Conservation (phyloP, 1,139 yeast genomes). For the Blastobotrys raffinosifermentans region DNA sequence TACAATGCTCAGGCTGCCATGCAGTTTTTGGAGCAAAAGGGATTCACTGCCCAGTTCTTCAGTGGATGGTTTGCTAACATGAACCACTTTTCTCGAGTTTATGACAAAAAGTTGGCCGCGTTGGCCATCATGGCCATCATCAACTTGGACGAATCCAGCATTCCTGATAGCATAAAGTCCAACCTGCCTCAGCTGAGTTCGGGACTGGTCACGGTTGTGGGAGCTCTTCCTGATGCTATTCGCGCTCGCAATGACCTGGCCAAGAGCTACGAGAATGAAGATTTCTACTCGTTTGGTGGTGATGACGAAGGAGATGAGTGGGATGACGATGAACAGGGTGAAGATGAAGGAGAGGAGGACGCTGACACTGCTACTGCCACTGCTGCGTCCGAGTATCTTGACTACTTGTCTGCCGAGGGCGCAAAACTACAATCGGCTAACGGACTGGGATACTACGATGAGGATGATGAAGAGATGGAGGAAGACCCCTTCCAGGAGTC, state of each 20-base stretch:
- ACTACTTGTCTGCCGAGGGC: conserved; percentile 27
- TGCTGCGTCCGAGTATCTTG: conserved; percentile 32
- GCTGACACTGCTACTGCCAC: conserved; percentile 32
- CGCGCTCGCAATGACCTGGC: conserved; percentile 58
- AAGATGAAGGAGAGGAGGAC: conserved; percentile 37
- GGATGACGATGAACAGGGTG: conserved; percentile 39
- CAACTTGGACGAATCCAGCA: conserved; percentile 36
- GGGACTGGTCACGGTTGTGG: conserved; percentile 46
- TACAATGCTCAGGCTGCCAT: conserved; percentile 57
- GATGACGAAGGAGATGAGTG: conserved; percentile 38
- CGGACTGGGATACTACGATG: conserved; percentile 30
- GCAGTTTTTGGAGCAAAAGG: conserved; percentile 43
- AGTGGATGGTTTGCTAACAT: conserved; percentile 60
- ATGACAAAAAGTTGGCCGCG: conserved; percentile 70
- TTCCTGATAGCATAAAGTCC: conserved; percentile 29
- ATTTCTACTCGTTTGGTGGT: conserved; percentile 33
- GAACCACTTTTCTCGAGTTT: conserved; percentile 62
- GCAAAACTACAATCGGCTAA: conserved; percentile 18
- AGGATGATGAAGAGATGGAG: conserved; percentile 51
- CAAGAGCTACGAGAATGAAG: conserved; percentile 40
- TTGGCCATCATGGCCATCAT: conserved; percentile 57
- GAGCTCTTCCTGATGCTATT: conserved; percentile 65
- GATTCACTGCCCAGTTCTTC: conserved; percentile 49
- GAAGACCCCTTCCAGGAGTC: conserved; percentile 82
- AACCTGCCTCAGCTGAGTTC: conserved; percentile 41